Percentiles rank a stretch among this genome's conserved stretches.
phyloP scores from a whole-genome alignment of 1,139 yeast species.

The Yamadazyma sp. region DNA sequence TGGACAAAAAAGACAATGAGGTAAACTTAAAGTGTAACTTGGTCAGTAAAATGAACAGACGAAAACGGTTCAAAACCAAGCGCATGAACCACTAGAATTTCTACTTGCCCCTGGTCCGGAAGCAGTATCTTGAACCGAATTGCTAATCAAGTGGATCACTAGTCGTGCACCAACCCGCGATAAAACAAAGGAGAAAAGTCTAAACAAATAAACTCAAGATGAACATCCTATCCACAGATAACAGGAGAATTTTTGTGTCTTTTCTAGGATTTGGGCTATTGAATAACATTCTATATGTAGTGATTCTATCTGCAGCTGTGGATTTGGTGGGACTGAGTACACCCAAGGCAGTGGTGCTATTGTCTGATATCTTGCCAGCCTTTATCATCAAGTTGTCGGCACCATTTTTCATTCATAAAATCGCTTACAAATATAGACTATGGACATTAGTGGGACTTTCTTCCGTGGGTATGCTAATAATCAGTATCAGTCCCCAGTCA shows the following conservation, averaged over 20 bases:
- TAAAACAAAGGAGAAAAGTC: not conserved
- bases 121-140: no score
- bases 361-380: slow-evolving; percentile 87
- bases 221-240: slow-evolving; percentile 10
- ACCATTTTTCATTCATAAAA: slow-evolving; percentile 72
- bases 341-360: slow-evolving; percentile 82
- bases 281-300: slow-evolving; percentile 88
- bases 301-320: slow-evolving; percentile 86
- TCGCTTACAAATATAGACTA: slow-evolving; percentile 61
- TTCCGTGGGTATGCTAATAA: slow-evolving; percentile 70
- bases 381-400: slow-evolving; percentile 68
- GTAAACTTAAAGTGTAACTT: no score
- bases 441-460: slow-evolving; percentile 58
- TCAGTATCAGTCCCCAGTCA: slow-evolving; percentile 45
- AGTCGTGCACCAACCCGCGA: not conserved
- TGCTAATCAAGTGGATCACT: no score
- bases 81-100: no score
- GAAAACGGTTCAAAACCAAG: no score
- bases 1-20: no score
- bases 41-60: no score
- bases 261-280: slow-evolving; percentile 86
- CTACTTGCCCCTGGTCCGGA: no score
- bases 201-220: slow-evolving; percentile 4
- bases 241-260: slow-evolving; percentile 38
- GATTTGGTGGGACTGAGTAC: slow-evolving; percentile 82